phyloP scores from a whole-genome alignment of 768 basidiomycete species.

The Cubamyces lactineus region DNA sequence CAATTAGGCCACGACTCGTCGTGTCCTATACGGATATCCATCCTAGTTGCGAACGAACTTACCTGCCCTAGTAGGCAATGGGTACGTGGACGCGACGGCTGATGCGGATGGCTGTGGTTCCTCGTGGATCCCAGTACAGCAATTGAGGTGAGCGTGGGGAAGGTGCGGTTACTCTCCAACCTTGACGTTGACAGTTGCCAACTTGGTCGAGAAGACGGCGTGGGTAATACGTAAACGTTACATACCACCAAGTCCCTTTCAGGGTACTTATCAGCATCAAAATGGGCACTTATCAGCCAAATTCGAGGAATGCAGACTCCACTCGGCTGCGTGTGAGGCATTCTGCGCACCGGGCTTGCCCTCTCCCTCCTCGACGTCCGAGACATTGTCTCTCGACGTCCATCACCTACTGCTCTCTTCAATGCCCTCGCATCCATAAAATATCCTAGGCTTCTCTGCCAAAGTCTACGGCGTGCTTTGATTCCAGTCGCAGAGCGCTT shows the following conservation, averaged over 20 bases:
- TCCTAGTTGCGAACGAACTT: constrained; percentile 11
- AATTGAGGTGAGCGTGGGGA: neutral
- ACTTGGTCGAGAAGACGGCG: constrained; percentile 2
- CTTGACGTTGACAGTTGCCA: constrained; percentile 4
- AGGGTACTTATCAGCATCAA: constrained; percentile 4
- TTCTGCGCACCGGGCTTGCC: constrained; percentile 4
- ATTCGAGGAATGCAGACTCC: constrained; percentile 15
- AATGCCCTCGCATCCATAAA: too few species aligned
- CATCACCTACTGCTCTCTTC: neutral
- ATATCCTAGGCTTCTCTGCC: too few species aligned
- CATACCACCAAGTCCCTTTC: too few species aligned
- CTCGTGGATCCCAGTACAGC: constrained; percentile 7
- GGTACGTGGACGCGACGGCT: neutral
- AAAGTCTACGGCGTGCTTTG: neutral
- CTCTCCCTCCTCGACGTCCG: constrained; percentile 2
- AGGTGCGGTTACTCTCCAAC: neutral
- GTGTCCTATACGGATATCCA: too few species aligned
- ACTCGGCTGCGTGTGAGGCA: neutral
- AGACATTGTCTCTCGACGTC: neutral
- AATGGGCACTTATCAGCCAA: neutral
- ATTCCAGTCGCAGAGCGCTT: neutral
- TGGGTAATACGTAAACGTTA: neutral
- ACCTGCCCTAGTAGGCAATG: constrained; percentile 18
- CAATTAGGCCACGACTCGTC: too few species aligned
- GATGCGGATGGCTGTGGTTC: neutral